phyloP scores from a whole-genome alignment of 2,329 filamentous ascomycete genomes.

The Pseudogymnoascus sp. region DNA sequence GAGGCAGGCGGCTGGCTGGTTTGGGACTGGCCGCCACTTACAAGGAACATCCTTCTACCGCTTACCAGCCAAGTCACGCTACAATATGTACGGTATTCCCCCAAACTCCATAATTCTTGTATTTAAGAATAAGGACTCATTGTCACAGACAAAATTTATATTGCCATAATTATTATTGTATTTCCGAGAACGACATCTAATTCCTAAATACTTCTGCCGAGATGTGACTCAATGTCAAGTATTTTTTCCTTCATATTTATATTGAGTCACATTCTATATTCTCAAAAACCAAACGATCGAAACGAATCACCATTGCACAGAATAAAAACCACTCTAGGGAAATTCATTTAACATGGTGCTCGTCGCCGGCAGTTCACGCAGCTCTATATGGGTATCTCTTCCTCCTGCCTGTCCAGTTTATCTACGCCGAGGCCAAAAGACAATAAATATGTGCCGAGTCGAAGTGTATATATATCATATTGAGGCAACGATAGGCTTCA shows the following conservation, averaged over 20 bases:
- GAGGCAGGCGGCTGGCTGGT: neutral
- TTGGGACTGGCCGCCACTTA: neutral
- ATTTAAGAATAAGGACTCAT: neutral
- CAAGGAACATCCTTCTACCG: slow-evolving; percentile 4
- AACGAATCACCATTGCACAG: neutral
- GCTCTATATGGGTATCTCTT: slow-evolving; percentile 1
- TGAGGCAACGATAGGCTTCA: neutral
- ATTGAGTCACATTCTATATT: neutral
- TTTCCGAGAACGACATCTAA: neutral
- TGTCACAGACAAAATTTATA: neutral
- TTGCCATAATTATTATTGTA: neutral
- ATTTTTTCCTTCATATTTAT: neutral
- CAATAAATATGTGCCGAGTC: neutral
- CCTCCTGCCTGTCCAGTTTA: neutral
- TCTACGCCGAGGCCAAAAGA: slow-evolving; percentile 3
- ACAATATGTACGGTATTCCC: neutral
- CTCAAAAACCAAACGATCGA: neutral
- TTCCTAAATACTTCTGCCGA: neutral
- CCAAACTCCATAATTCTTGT: neutral
- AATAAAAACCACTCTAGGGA: neutral
- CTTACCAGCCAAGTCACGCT: neutral
- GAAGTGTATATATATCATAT: slow-evolving; percentile 1
- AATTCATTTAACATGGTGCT: slow-evolving; percentile 4
- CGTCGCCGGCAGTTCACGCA: neutral
- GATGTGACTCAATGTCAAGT: neutral